Conservation (phyloP, 1,284 basidiomycete species). For the Mycena sp. region DNA sequence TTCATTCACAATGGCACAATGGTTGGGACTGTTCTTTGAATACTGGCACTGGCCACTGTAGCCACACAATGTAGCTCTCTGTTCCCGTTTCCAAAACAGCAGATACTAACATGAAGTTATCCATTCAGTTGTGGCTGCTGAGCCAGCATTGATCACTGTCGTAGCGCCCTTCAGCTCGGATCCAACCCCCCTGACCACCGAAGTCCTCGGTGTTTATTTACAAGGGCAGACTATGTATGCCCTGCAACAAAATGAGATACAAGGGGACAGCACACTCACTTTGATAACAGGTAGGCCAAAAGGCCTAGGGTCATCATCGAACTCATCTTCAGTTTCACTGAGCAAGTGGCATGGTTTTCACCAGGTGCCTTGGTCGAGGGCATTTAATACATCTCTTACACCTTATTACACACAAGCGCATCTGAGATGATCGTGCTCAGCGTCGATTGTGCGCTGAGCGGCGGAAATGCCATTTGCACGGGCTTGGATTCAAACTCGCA, state of each 20-base stretch:
- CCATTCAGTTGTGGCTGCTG: not conserved
- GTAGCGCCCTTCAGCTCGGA: not conserved
- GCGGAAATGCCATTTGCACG: constrained; percentile 11
- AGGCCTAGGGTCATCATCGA: too few species aligned
- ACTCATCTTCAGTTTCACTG: too few species aligned
- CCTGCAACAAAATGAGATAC: not conserved
- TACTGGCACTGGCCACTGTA: not conserved
- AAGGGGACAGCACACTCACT: not conserved
- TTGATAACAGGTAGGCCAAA: constrained; percentile 6
- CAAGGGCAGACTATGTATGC: constrained; percentile 7
- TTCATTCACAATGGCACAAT: too few species aligned
- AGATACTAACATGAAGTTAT: too few species aligned
- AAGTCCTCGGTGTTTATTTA: constrained; percentile 8
- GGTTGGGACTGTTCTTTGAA: too few species aligned
- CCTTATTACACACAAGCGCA: not conserved
- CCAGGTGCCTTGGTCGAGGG: constrained; percentile 11
- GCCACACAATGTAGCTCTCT: not conserved
- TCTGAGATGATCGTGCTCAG: not conserved
- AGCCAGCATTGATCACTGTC: not conserved
- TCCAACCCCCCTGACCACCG: too few species aligned
- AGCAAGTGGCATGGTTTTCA: too few species aligned
- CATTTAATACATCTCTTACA: constrained; percentile 5
- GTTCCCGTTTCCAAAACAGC: not conserved
- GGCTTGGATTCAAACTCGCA: not conserved
- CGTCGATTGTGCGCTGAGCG: not conserved